phyloP scores from a whole-genome alignment of 768 basidiomycete genomes.

The Trametes elegans region DNA sequence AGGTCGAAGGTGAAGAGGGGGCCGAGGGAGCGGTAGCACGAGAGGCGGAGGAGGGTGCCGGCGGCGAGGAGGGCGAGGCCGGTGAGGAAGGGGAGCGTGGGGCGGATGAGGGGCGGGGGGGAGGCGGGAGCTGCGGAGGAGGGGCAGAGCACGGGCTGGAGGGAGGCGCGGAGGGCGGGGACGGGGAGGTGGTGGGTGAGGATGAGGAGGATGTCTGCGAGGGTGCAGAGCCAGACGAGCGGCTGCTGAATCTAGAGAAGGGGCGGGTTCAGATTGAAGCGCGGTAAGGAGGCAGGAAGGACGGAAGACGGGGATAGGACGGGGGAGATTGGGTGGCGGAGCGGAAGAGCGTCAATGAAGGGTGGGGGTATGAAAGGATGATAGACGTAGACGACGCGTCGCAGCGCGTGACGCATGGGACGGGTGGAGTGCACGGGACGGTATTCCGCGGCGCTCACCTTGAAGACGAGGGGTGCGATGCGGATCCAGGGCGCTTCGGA shows the following conservation, averaged over 20 bases:
- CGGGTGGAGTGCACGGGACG: neutral
- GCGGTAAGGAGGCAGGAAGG: no score
- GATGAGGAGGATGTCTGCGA: slow-evolving; percentile 24
- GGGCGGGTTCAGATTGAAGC: no score
- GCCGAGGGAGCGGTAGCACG: slow-evolving; percentile 34
- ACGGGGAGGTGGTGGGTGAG: slow-evolving; percentile 17
- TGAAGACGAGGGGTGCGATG: slow-evolving; percentile 56
- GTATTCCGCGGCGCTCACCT: slow-evolving; percentile 39
- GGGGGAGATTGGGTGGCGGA: neutral
- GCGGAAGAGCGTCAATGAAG: neutral
- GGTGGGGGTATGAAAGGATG: neutral
- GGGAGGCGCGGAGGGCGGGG: slow-evolving; percentile 18
- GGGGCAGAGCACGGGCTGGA: slow-evolving; percentile 16
- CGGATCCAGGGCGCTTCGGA: slow-evolving; percentile 50
- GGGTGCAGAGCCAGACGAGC: slow-evolving; percentile 40
- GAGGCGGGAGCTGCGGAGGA: slow-evolving; percentile 2
- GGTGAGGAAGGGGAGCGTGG: slow-evolving; percentile 18
- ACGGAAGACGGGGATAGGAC: neutral
- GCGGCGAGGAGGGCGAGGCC: slow-evolving; percentile 20
- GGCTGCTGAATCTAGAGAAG: slow-evolving; percentile 44
- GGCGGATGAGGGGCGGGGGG: slow-evolving; percentile 14
- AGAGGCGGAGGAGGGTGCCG: slow-evolving; percentile 21
- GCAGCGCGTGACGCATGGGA: neutral
- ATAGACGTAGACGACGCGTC: neutral
- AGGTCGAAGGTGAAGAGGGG: slow-evolving; percentile 37